These are phyloP conservation scores for Halenospora varia DNA, from an alignment of 495 filamentous ascomycete species.

Conservation along the genomic window DNA sequence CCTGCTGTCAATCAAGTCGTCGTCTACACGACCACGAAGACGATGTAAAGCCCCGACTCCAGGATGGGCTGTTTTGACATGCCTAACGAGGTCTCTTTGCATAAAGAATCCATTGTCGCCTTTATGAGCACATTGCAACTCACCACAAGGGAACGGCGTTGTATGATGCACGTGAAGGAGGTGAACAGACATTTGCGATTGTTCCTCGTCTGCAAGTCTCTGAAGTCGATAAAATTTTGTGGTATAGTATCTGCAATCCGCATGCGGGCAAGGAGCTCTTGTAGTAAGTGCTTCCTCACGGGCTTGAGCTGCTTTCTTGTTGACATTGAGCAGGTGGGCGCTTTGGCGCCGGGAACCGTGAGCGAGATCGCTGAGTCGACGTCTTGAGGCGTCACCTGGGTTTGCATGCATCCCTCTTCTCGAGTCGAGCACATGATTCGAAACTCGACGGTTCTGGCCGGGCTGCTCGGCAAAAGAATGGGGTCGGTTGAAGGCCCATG, in stretches of 20 bases:
- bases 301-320: not conserved
- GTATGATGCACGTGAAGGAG: slow-evolving; percentile 20
- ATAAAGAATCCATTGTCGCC: slow-evolving; percentile 22
- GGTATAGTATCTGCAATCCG: slow-evolving; percentile 9
- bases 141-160: slow-evolving; percentile 23
- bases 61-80: slow-evolving; percentile 21
- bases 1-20: slow-evolving; percentile 10
- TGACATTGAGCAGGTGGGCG: not conserved
- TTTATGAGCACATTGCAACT: slow-evolving; percentile 13
- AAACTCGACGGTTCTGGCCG: not conserved
- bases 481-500: not conserved
- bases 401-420: not conserved
- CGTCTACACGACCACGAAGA: slow-evolving; percentile 20
- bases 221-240: slow-evolving; percentile 16
- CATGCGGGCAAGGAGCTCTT: slow-evolving; percentile 21
- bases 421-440: not conserved
- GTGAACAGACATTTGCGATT: slow-evolving; percentile 22
- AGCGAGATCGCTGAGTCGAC: not conserved
- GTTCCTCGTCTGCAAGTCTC: slow-evolving; percentile 10
- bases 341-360: not conserved
- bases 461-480: not conserved
- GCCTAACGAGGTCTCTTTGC: slow-evolving; percentile 20
- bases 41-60: slow-evolving; percentile 12
- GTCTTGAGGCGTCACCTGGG: not conserved
- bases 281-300: not conserved